Conservation (phyloP, 1,139 yeast species). For the Candida buenavistaensis region DNA sequence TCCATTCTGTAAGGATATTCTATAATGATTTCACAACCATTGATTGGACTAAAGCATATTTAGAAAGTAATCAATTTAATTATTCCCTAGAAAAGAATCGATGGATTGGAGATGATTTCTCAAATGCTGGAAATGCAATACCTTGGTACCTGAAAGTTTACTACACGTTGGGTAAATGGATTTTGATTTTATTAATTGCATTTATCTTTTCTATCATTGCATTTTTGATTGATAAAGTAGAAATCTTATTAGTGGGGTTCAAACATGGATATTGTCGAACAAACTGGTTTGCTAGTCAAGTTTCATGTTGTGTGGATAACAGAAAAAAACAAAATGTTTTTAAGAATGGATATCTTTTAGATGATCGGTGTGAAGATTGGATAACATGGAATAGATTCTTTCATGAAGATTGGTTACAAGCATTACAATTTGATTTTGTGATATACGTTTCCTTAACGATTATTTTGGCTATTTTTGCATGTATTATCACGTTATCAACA, state of each 20-base stretch:
- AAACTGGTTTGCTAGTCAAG: slow-evolving; percentile 48
- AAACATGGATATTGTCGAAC: slow-evolving; percentile 55
- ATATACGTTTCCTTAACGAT: slow-evolving; percentile 45
- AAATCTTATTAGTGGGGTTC: slow-evolving; percentile 52
- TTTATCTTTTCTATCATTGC: slow-evolving; percentile 53
- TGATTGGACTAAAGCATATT: slow-evolving; percentile 62
- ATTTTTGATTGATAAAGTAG: slow-evolving; percentile 51
- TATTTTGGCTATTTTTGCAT: slow-evolving; percentile 47
- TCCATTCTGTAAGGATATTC: slow-evolving; percentile 32
- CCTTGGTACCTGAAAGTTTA: slow-evolving; percentile 28
- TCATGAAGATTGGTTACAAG: slow-evolving; percentile 18
- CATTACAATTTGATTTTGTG: slow-evolving; percentile 28
- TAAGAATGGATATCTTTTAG: slow-evolving; percentile 21
- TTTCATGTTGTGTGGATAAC: slow-evolving; percentile 38
- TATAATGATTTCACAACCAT: slow-evolving; percentile 69
- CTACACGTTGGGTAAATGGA: slow-evolving; percentile 43
- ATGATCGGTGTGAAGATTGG: slow-evolving; percentile 38
- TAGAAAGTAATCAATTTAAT: slow-evolving; percentile 47
- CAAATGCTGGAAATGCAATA: slow-evolving; percentile 12
- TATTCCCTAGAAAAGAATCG: slow-evolving; percentile 29
- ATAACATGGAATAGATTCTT: slow-evolving; percentile 45
- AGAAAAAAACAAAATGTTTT: slow-evolving; percentile 19
- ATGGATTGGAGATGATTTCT: slow-evolving; percentile 11
- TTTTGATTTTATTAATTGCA: slow-evolving; percentile 50
- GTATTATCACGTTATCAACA: slow-evolving; percentile 49